These are phyloP conservation scores for Phytophthora boehmeriae DNA, from an alignment of 352 stramenopile species.

Conservation along the genomic window DNA sequence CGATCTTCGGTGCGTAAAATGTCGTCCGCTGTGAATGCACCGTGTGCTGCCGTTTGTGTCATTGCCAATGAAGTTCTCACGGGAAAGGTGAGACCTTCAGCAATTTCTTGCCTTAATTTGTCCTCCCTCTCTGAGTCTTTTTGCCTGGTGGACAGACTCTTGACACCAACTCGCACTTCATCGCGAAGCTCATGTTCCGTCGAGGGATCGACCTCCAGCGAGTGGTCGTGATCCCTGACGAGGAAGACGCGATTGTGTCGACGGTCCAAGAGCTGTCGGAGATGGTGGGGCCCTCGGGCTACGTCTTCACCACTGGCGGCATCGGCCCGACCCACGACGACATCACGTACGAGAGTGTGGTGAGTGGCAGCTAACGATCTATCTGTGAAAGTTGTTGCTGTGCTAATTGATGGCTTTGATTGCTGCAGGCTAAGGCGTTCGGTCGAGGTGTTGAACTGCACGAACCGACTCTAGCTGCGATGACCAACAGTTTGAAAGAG, in stretches of 20 bases:
- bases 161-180: slow-evolving; percentile 87
- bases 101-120: background rate
- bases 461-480: slow-evolving; percentile 58
- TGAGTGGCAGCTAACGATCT: slow-evolving; percentile 13
- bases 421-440: slow-evolving; percentile 66
- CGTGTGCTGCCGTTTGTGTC: slow-evolving; percentile 71
- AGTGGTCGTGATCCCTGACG: slow-evolving; percentile 80
- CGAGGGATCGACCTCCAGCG: slow-evolving; percentile 80
- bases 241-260: slow-evolving; percentile 72
- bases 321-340: slow-evolving; percentile 89
- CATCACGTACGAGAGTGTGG: slow-evolving; percentile 88
- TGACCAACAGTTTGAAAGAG: slow-evolving; percentile 60
- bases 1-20: background rate
- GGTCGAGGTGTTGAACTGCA: slow-evolving; percentile 63
- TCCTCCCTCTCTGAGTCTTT: background rate
- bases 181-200: slow-evolving; percentile 82
- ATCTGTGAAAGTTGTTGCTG: background rate
- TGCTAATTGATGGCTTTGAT: background rate
- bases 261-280: slow-evolving; percentile 80
- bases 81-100: slow-evolving; percentile 51
- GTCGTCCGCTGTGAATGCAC: slow-evolving; percentile 15
- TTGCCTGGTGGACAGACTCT: slow-evolving; percentile 61
- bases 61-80: slow-evolving; percentile 79
- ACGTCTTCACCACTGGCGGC: slow-evolving; percentile 85
- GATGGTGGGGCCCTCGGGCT: slow-evolving; percentile 70